These are phyloP conservation scores for Ophiostoma novo-ulmi DNA, from an alignment of 2,329 filamentous ascomycete genomes.

Conservation along the genomic window DNA sequence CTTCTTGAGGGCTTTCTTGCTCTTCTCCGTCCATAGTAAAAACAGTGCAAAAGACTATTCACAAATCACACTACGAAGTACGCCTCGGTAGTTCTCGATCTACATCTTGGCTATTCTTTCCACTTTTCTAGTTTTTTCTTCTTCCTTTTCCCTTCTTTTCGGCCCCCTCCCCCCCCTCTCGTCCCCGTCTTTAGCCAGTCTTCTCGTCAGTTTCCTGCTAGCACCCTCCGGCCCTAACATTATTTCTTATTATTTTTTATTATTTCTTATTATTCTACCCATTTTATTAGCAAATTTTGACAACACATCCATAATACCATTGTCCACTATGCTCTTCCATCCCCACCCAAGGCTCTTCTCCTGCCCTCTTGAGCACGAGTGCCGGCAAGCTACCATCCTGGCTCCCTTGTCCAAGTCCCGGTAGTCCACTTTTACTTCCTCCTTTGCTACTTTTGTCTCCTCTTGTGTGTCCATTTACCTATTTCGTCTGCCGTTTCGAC, in stretches of 20 bases:
- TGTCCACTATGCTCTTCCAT: background rate
- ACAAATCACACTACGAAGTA: background rate
- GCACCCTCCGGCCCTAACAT: background rate
- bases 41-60: background rate
- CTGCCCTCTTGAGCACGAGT: conserved; percentile 14
- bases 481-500: conserved; percentile 2
- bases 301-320: conserved; percentile 3
- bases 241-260: background rate
- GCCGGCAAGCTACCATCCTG: conserved; percentile 3
- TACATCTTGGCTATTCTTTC: conserved; percentile 9
- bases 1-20: background rate
- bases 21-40: background rate
- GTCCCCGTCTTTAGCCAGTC: background rate
- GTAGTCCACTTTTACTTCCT: background rate
- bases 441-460: background rate
- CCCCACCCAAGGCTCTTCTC: conserved; percentile 8
- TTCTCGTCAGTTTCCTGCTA: background rate
- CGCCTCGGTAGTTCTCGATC: conserved; percentile 14
- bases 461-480: background rate
- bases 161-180: background rate
- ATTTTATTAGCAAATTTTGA: background rate
- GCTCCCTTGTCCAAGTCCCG: conserved; percentile 11
- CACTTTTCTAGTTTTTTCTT: background rate
- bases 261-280: background rate
- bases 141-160: conserved; percentile 10